These are phyloP conservation scores for Camelina neglecta DNA, from an alignment of 345 rosid genomes.

Conservation along the genomic window DNA sequence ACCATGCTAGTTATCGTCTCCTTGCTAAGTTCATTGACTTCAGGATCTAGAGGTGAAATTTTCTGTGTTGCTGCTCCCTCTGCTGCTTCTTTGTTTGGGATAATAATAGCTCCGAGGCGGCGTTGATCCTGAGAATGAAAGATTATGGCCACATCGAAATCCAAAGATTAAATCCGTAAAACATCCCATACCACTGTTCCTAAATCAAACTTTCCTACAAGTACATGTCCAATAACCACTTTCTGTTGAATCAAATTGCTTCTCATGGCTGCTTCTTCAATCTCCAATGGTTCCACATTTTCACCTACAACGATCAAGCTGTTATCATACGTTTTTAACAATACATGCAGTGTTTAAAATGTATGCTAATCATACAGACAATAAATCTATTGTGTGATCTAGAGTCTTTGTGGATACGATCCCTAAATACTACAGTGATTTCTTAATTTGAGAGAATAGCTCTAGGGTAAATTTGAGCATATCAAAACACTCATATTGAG, in stretches of 20 bases:
- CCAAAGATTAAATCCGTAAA: background rate
- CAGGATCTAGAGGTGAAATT: slow-evolving; percentile 53
- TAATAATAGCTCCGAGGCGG: slow-evolving; percentile 85
- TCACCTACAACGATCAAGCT: slow-evolving; percentile 64
- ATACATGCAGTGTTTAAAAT: background rate
- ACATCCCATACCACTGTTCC: background rate
- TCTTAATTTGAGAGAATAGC: no score
- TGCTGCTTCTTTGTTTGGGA: slow-evolving; percentile 83
- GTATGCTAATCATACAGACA: slow-evolving; percentile 21
- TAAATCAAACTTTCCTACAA: slow-evolving; percentile 25
- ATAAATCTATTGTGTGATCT: no score
- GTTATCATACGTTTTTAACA: background rate
- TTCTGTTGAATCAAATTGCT: slow-evolving; percentile 81
- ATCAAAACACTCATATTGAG: no score
- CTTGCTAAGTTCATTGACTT: slow-evolving; percentile 62
- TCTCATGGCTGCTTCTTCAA: slow-evolving; percentile 91
- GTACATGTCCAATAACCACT: slow-evolving; percentile 88
- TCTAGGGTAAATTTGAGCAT: no score
- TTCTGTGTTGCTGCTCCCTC: slow-evolving; percentile 55
- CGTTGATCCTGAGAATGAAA: slow-evolving; percentile 67
- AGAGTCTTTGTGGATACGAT: no score
- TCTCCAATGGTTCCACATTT: slow-evolving; percentile 84
- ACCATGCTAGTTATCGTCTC: slow-evolving; percentile 55
- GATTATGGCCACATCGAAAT: background rate
- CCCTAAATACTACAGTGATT: no score